Base-by-base conservation (phyloP, 2,329 filamentous ascomycete genomes). In the Alternaria solani region DNA sequence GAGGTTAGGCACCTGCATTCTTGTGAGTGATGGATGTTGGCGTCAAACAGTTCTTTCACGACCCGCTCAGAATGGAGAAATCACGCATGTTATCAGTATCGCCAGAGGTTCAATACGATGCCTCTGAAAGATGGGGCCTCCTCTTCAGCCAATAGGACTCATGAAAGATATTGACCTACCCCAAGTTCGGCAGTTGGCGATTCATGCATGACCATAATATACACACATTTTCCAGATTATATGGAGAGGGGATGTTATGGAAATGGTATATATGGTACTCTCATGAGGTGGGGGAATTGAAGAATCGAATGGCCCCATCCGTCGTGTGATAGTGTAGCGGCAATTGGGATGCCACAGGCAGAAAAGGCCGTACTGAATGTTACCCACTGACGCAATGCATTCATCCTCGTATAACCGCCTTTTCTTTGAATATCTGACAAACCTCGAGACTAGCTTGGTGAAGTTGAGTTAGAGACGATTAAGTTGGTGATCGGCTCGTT, bases 151-250 rank as follows among this genome's bases (percentile, higher is more conserved):
- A 51, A 38, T 51, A 38, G 8, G 25, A 51, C 14, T 11, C 7
- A 25, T 26, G 11, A 25, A 20, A n/a, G 23, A 20, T 38, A 26
- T 25, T 41, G 16, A 30, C 18, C 20, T 34, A 14, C 43, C 49
- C 49, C 44, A 34, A 25, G 30, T 38, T 57, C 61, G 61, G 61
- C 54, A 63, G 57, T 63, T 59, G 26, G 18, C 42, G 12, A 32
- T 23, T 7, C 30, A 39, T 32, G 53, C 25, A 47, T 38, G 12
- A 18, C 16, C 28, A 38, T 28, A 43, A 38, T 48, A 34, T 54
- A 42, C 18, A 47, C 34, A 38, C 16, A 44, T 59, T 32, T 59
- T 49, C 36, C 47, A 25, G 28, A 39, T 43, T 36, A 20, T 32
- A 52, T 26, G 23, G 23, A 49, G 51, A 55, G 51, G 43, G 48